Evolutionary conservation across 768 basidiomycete genomes (phyloP).

Genomic region (Trametes coccinea): DNA sequence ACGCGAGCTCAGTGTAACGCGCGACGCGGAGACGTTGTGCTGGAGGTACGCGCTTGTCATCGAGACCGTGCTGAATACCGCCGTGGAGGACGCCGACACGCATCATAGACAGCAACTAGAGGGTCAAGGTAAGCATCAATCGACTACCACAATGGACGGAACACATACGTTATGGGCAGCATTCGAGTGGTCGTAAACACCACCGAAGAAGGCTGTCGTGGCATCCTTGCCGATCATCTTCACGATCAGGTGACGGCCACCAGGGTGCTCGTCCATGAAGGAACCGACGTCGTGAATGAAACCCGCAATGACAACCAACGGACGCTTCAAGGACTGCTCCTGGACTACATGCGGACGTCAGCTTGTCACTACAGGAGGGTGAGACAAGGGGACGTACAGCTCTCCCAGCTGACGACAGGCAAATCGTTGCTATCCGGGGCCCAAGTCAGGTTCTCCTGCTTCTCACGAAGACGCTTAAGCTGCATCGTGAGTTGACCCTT

Average conservation of each 20-base stretch:
- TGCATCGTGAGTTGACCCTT: conserved; percentile 96
- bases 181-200: conserved; percentile 87
- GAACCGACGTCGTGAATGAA: conserved; percentile 88
- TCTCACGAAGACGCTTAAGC: conserved; percentile 79
- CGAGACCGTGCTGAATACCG: conserved; percentile 52
- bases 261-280: conserved; percentile 91
- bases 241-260: conserved; percentile 80
- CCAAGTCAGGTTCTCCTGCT: conserved; percentile 78
- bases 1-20: conserved; percentile 37
- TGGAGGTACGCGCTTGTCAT: conserved; percentile 50
- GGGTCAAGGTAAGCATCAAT: not conserved
- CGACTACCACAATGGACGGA: not conserved
- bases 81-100: conserved; percentile 58
- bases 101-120: conserved; percentile 56
- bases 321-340: conserved; percentile 75
- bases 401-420: conserved; percentile 84
- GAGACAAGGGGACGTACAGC: conserved; percentile 51
- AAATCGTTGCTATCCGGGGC: conserved; percentile 74
- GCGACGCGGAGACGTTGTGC: conserved; percentile 49
- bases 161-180: conserved; percentile 77
- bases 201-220: conserved; percentile 92
- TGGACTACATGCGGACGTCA: conserved; percentile 51
- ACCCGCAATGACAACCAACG: conserved; percentile 83
- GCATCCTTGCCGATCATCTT: conserved; percentile 90
- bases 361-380: not conserved